phyloP scores from a whole-genome alignment of 2,329 filamentous ascomycete species.

The Penicillium frequentans region DNA sequence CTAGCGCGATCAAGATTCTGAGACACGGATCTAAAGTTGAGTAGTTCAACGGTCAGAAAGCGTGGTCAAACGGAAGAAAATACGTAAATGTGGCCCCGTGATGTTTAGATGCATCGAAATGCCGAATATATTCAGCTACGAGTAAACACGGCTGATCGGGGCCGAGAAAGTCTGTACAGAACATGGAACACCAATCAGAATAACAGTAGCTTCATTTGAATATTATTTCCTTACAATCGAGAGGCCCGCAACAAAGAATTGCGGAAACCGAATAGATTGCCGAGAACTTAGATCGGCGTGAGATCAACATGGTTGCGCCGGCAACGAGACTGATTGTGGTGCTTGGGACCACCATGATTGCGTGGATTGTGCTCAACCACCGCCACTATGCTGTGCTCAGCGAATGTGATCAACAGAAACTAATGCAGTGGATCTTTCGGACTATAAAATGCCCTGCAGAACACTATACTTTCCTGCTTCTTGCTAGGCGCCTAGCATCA shows the following conservation, averaged over 20 bases:
- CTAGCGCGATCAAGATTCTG: neutral
- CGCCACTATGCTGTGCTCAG: neutral
- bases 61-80: neutral
- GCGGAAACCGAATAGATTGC: conserved; percentile 8
- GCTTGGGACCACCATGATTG: neutral
- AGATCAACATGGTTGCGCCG: conserved; percentile 20
- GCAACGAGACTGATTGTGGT: conserved; percentile 11
- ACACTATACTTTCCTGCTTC: neutral
- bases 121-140: neutral
- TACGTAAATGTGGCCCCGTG: neutral
- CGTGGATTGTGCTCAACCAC: neutral
- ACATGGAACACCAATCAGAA: neutral
- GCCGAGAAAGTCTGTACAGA: neutral
- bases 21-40: neutral
- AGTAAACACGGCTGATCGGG: conserved; percentile 7
- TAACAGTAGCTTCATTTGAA: neutral
- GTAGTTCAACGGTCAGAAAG: neutral
- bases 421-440: neutral
- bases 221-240: neutral
- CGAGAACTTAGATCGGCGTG: conserved; percentile 11
- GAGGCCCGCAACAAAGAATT: neutral
- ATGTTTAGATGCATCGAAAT: neutral
- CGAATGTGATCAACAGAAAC: neutral
- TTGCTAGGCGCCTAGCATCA: neutral
- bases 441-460: neutral